These are phyloP conservation scores for Kwoniella europaea DNA, from an alignment of 768 basidiomycete genomes.

Conservation along the genomic window DNA sequence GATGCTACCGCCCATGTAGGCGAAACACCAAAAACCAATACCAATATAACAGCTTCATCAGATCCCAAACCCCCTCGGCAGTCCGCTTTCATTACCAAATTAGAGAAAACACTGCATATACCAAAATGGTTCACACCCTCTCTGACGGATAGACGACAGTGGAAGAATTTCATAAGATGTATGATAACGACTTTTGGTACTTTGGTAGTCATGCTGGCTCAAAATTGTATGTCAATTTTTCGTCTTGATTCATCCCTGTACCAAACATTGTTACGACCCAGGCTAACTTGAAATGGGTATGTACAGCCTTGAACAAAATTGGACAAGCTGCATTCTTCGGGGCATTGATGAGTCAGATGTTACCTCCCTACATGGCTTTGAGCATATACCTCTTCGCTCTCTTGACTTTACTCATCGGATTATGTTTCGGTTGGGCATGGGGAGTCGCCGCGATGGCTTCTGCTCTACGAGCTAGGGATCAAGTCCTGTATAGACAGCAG, in stretches of 20 bases:
- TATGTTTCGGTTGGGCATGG: constrained; percentile 65
- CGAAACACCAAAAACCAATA: neutral
- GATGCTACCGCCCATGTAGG: neutral
- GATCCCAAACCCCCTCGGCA: neutral
- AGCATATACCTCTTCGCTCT: constrained; percentile 63
- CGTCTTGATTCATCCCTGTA: neutral
- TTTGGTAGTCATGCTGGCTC: constrained; percentile 48
- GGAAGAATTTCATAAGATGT: constrained; percentile 55
- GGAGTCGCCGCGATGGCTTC: constrained; percentile 66
- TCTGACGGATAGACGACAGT: constrained; percentile 32
- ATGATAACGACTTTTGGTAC: constrained; percentile 49
- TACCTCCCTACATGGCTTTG: constrained; percentile 64
- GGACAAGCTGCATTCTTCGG: constrained; percentile 62
- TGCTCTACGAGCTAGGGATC: constrained; percentile 59
- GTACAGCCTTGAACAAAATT: constrained; percentile 37
- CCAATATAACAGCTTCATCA: neutral
- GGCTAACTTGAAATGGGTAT: neutral
- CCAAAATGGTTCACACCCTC: constrained; percentile 21
- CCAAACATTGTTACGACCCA: neutral
- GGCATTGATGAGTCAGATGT: constrained; percentile 52
- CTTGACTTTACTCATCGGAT: constrained; percentile 63
- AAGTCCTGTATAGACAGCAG: constrained; percentile 36
- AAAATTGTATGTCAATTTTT: constrained; percentile 36
- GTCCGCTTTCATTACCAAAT: neutral
- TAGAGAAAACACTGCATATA: constrained; percentile 19